Evolutionary conservation across 306 rosid genomes (phyloP), one percentile per base, ranked within the genome.

Genomic region (Lagenaria siceraria): DNA sequence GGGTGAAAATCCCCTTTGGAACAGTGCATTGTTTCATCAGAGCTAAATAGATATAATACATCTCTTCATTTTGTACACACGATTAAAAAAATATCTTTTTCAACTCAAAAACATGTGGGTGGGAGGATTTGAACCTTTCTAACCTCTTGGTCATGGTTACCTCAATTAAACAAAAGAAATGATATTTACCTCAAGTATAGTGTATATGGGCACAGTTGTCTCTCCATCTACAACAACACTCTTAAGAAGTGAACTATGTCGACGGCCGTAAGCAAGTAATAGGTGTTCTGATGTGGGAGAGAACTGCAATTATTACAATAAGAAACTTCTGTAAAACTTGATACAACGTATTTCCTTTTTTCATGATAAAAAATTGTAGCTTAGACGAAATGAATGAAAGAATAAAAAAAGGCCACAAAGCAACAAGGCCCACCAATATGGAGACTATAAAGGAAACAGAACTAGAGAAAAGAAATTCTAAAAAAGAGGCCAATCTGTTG

Each of bases 181-280:
- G 36, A 42, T 35, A 0, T 68, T 59, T 86, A 96, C 99, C 99
- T 96, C 99, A 84, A 96, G 87, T 74, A 96, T 92, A 70, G 99
- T 96, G 79, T 96, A 96, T 78, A 92, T 88, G 77, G 99, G 99
- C 68, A 90, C 83, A 2, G 99, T 96, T 77, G 96, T 87, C 87
- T 96, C 98, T 62, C 97, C 98, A 80, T 96, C 98, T 79, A 92
- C 91, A 65, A 92, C 94, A 77, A 96, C 85, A 82, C 94, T 90
- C 84, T 90, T 96, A 66, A 88, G 88, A 80, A 88, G 92, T 15
- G 90, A 88, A 78, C 82, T 65, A 79, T 88, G 90, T 12, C 92
- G 87, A 5, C 92, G 87, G n/a, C 92, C 88, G 36, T 88, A 88
- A 17, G 92, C 92, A 77, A 88, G 90, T 79, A 88, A 81, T 59